Conservation (phyloP, 305 asterid species). For the Fraxinus nigra region DNA sequence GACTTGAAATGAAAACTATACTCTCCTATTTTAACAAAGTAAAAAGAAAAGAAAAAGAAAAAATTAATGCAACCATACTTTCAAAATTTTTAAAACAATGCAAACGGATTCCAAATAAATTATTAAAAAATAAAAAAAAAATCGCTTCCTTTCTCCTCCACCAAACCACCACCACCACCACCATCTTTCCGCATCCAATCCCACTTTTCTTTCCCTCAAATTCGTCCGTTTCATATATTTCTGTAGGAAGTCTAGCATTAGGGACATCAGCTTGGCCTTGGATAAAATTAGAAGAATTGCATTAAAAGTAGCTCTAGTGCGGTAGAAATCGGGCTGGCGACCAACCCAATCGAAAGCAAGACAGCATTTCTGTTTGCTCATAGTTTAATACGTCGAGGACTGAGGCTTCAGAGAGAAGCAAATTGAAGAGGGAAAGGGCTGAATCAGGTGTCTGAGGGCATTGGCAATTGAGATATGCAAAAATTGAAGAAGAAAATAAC, state of each 20-base stretch:
- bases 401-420: slow-evolving; percentile 43
- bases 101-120: no score
- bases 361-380: slow-evolving; percentile 48
- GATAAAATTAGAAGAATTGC: slow-evolving; percentile 62
- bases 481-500: slow-evolving; percentile 1
- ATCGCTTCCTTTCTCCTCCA: no score
- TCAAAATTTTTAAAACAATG: no score
- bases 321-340: slow-evolving; percentile 61
- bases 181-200: no score
- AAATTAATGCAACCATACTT: no score
- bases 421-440: slow-evolving; percentile 46
- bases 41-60: no score
- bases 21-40: no score
- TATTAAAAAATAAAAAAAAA: no score
- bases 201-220: no score
- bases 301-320: slow-evolving; percentile 58
- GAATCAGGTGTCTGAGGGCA: slow-evolving; percentile 29
- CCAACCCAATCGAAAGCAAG: slow-evolving; percentile 95
- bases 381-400: slow-evolving; percentile 60
- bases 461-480: slow-evolving; percentile 25
- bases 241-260: slow-evolving; percentile 52
- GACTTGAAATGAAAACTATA: no score
- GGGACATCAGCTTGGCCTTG: slow-evolving; percentile 48
- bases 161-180: no score
- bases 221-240: slow-evolving; percentile 28